Evolutionary conservation across 768 basidiomycete species (phyloP).

Genomic region (Boletellus sp.): DNA sequence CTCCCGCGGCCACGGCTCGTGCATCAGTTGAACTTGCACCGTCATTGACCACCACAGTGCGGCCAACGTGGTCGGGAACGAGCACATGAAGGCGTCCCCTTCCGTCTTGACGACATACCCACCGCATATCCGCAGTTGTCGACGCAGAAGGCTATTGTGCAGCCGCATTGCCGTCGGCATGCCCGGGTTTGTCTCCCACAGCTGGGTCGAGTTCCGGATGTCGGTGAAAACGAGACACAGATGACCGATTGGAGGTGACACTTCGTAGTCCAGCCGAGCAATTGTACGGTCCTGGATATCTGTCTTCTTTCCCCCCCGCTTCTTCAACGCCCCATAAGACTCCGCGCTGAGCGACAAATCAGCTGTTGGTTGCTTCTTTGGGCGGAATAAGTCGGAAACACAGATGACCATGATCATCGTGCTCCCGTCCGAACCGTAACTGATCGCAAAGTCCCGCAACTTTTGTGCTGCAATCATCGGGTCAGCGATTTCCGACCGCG

Average conservation of each 20-base stretch:
- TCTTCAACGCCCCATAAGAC: constrained; percentile 26
- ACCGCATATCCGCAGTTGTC: constrained; percentile 83
- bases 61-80: constrained; percentile 84
- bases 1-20: constrained; percentile 88
- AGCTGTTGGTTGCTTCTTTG: constrained; percentile 39
- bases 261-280: constrained; percentile 67
- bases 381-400: constrained; percentile 72
- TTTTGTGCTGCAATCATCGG: constrained; percentile 95
- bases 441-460: constrained; percentile 92
- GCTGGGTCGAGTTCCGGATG: constrained; percentile 92
- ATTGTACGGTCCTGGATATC: constrained; percentile 57
- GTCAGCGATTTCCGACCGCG: constrained; percentile 62
- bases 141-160: constrained; percentile 83
- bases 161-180: constrained; percentile 92
- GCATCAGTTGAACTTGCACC: constrained; percentile 78
- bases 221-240: constrained; percentile 96
- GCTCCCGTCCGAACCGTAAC: constrained; percentile 89
- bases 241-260: constrained; percentile 80
- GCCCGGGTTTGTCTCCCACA: constrained; percentile 95
- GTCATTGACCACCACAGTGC: constrained; percentile 89
- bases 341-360: constrained; percentile 38
- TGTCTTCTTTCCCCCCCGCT: constrained; percentile 39
- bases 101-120: constrained; percentile 99
- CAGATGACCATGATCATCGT: constrained; percentile 98
- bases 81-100: constrained; percentile 98